Evolutionary conservation across 257 asterid genomes (phyloP).

Genomic region (Lithospermum erythrorhizon): DNA sequence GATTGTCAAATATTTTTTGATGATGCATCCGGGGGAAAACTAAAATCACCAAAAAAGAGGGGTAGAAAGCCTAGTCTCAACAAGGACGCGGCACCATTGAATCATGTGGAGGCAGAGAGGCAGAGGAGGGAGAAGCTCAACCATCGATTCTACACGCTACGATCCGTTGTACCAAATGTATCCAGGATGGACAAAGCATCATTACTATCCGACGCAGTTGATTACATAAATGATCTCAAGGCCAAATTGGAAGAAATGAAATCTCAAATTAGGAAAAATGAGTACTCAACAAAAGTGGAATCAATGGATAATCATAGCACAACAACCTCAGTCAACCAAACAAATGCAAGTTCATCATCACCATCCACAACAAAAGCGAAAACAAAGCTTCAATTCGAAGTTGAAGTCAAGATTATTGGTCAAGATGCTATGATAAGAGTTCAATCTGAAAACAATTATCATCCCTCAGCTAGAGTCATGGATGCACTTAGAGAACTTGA

Average conservation of each 20-base stretch:
- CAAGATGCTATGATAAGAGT: slow-evolving; percentile 65
- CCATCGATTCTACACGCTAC: slow-evolving; percentile 67
- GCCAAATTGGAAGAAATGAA: slow-evolving; percentile 47
- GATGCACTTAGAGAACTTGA: slow-evolving; percentile 49
- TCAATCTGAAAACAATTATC: slow-evolving; percentile 38
- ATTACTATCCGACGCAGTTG: slow-evolving; percentile 65
- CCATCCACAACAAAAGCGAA: not conserved
- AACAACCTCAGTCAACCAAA: slow-evolving; percentile 19
- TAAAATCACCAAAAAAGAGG: slow-evolving; percentile 33
- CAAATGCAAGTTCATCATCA: not conserved
- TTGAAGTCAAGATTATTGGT: slow-evolving; percentile 64
- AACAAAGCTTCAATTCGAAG: slow-evolving; percentile 10
- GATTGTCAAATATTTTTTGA: slow-evolving; percentile 10
- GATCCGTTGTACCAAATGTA: slow-evolving; percentile 75
- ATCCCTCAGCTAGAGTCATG: slow-evolving; percentile 59
- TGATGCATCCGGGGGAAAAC: slow-evolving; percentile 4
- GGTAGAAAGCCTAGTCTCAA: slow-evolving; percentile 44
- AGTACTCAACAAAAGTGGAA: slow-evolving; percentile 23
- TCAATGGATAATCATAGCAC: slow-evolving; percentile 34
- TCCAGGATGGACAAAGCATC: slow-evolving; percentile 81
- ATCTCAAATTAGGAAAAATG: slow-evolving; percentile 7
- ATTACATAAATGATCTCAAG: slow-evolving; percentile 55
- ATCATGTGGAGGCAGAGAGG: slow-evolving; percentile 84
- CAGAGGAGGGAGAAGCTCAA: slow-evolving; percentile 87
- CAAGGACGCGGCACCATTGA: slow-evolving; percentile 29